Evolutionary conservation across 371 early-diverging fungal genomes (phyloP), one percentile per base, ranked within the genome.

Genomic region (Lichtheimia corymbifera): DNA sequence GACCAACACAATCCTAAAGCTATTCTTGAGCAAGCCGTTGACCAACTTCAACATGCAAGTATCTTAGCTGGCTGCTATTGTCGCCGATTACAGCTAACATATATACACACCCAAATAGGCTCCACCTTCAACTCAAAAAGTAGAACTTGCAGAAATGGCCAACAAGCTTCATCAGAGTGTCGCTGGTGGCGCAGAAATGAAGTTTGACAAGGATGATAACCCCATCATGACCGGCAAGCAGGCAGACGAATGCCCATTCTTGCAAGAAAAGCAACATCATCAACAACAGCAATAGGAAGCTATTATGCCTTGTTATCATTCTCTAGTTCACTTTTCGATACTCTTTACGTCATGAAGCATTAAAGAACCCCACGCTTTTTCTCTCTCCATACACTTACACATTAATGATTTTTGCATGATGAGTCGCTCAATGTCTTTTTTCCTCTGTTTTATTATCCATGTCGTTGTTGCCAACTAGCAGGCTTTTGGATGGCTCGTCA

Each of bases 121-220:
- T 18, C 18, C 45, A 13, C 42, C 54, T 12, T 62, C 62, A 1
- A 28, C 54, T 25, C 68, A 74, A 44, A 66, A 71, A 17, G 61
- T 58, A n/a, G 35, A 43, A 17, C 49, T 70, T 15, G 70, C 67
- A 11, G 53, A 64, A 53, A 47, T 67, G 45, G 70, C 70, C 4
- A 70, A 57, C 43, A 52, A 58, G 17, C 18, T 73, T 6, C 73
- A 73, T 52, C 44, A 70, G 35, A 40, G 58, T 18, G 55, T 59
- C 2, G 70, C 70, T 47, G 73, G 73, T 11, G 67, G 63, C n/a
- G 50, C 70, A 14, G 35, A 35, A 35, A 65, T 73, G 70, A 54
- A 62, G 22, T 59, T 70, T 44, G 73, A 73, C 50, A 59, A 64
- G 14, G 61, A 73, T 30, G 73, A 70, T 7, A 60, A 70, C 13